Percentiles rank a stretch among this genome's conserved stretches.
These are phyloP conservation scores for Plasmodium falciparum DNA, from an alignment of 169 alveolate genomes.

Conservation along the genomic window DNA sequence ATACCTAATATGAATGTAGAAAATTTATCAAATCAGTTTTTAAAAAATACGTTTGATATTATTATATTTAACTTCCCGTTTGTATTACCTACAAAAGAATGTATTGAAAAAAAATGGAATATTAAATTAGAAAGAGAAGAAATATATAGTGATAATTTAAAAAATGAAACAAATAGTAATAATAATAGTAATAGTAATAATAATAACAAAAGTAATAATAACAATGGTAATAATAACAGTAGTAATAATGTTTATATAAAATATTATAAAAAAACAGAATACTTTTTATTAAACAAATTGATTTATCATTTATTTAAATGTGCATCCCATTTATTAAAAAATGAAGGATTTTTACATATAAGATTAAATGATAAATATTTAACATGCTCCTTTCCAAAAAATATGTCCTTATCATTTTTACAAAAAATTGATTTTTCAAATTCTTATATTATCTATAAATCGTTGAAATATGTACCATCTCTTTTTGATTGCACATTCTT, in stretches of 20 bases:
- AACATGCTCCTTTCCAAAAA: slow-evolving; percentile 26
- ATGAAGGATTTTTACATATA: slow-evolving; percentile 39
- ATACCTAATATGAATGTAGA: slow-evolving; percentile 47
- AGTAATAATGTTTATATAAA: neutral
- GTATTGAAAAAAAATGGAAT: slow-evolving; percentile 36
- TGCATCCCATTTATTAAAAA: slow-evolving; percentile 10
- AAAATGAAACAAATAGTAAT: too few species aligned
- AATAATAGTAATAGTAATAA: neutral
- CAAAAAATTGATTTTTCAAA: slow-evolving; percentile 29
- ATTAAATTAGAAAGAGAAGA: neutral
- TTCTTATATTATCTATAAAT: slow-evolving; percentile 30
- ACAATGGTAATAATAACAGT: neutral
- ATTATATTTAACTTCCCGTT: slow-evolving; percentile 58
- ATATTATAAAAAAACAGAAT: slow-evolving; percentile 56
- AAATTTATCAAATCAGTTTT: slow-evolving; percentile 25
- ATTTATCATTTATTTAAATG: slow-evolving; percentile 40
- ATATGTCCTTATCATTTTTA: slow-evolving; percentile 8
- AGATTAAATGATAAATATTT: slow-evolving; percentile 48
- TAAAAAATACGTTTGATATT: slow-evolving; percentile 46
- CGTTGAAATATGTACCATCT: slow-evolving; percentile 29
- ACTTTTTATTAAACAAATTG: slow-evolving; percentile 11
- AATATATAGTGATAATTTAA: too few species aligned
- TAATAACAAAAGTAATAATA: neutral
- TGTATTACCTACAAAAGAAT: slow-evolving; percentile 27
- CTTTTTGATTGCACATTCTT: slow-evolving; percentile 18